Conservation (phyloP, 306 rosid species). For the Cicer judaicum region DNA sequence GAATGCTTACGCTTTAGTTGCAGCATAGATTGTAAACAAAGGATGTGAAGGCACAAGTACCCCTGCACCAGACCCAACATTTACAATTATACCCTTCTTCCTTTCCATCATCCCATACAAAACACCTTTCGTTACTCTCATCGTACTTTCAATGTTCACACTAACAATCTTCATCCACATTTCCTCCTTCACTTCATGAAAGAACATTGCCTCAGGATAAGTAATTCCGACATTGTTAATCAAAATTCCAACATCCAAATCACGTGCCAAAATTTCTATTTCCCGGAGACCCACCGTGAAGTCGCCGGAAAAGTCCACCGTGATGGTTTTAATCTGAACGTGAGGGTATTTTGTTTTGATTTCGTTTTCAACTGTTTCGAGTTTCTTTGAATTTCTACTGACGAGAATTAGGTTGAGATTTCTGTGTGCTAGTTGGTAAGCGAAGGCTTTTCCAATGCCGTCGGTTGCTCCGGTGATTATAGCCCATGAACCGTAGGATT, state of each 20-base stretch:
- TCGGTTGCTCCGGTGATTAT: constrained; percentile 57
- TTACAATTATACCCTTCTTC: constrained; percentile 71
- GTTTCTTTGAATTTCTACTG: constrained; percentile 61
- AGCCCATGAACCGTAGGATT: constrained; percentile 55
- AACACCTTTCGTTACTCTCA: constrained; percentile 60
- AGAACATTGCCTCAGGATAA: constrained; percentile 62
- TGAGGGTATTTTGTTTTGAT: constrained; percentile 47
- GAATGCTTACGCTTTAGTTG: constrained; percentile 78
- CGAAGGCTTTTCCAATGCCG: constrained; percentile 56
- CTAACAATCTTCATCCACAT: constrained; percentile 67
- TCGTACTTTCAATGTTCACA: constrained; percentile 72
- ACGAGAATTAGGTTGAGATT: constrained; percentile 66
- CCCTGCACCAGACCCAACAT: constrained; percentile 76
- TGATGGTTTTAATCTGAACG: constrained; percentile 36
- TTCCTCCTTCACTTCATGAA: constrained; percentile 67
- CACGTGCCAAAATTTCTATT: constrained; percentile 48
- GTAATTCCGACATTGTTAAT: constrained; percentile 77
- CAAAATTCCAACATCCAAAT: constrained; percentile 57
- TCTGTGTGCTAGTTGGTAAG: constrained; percentile 38
- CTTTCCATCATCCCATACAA: constrained; percentile 59
- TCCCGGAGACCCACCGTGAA: constrained; percentile 23
- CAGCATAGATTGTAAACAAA: constrained; percentile 74
- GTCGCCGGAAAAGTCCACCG: constrained; percentile 62
- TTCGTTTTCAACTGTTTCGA: constrained; percentile 54
- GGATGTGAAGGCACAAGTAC: constrained; percentile 84